These are phyloP conservation scores for Colletotrichum tropicicola DNA, from an alignment of 2,329 filamentous ascomycete species.

Conservation along the genomic window DNA sequence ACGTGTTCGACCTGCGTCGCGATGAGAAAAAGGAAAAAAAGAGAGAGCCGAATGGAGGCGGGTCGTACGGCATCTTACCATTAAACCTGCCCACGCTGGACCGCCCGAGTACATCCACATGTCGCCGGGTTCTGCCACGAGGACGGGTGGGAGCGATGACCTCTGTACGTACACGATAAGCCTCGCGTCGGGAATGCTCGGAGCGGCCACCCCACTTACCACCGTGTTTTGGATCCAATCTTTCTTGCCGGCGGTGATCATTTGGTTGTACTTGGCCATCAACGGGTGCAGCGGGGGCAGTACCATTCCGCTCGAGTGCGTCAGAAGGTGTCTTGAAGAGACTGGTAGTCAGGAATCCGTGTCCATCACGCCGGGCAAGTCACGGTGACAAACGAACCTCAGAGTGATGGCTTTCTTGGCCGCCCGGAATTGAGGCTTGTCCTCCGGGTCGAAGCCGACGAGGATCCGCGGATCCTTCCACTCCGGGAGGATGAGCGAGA, in stretches of 20 bases:
- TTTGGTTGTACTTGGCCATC: background rate
- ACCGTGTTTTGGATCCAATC: too few species aligned
- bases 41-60: background rate
- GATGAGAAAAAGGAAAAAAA: too few species aligned
- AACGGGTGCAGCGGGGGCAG: background rate
- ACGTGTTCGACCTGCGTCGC: background rate
- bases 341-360: background rate
- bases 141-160: background rate
- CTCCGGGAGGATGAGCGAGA: background rate
- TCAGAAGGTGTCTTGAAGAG: background rate
- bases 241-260: too few species aligned
- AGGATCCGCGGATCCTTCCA: background rate
- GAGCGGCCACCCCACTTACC: too few species aligned
- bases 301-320: conserved; percentile 1
- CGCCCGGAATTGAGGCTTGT: background rate
- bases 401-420: background rate
- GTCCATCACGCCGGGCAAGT: too few species aligned
- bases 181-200: too few species aligned
- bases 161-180: too few species aligned
- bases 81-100: background rate
- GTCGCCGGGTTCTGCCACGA: background rate
- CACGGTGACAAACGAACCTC: background rate
- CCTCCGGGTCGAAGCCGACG: background rate
- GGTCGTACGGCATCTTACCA: background rate
- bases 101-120: background rate